Conservation (phyloP, 257 asterid species). For the Cinchona pubescens region DNA sequence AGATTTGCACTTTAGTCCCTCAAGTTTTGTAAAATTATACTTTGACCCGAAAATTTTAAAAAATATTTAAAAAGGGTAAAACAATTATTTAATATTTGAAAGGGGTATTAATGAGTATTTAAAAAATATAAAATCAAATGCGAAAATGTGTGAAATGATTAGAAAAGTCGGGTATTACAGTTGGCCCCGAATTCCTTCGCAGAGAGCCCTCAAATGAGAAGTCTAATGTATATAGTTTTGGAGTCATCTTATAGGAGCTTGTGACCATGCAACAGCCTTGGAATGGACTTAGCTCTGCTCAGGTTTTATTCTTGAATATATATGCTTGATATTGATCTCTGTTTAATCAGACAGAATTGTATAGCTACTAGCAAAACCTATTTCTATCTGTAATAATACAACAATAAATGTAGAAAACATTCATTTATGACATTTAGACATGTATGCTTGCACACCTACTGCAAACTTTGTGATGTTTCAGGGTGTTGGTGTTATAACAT, state of each 20-base stretch:
- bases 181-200: slow-evolving; percentile 93
- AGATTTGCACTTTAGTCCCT: too few species aligned
- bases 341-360: background rate
- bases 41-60: too few species aligned
- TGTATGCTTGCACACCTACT: background rate
- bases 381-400: background rate
- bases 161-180: too few species aligned
- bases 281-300: slow-evolving; percentile 93
- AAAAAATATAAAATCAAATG: too few species aligned
- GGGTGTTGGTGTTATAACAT: slow-evolving; percentile 99
- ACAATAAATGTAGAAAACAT: background rate
- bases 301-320: slow-evolving; percentile 45
- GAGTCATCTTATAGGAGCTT: slow-evolving; percentile 94
- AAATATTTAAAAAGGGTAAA: too few species aligned
- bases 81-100: too few species aligned
- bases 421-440: background rate
- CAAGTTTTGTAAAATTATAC: too few species aligned
- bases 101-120: too few species aligned
- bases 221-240: slow-evolving; percentile 88
- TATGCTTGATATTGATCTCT: background rate
- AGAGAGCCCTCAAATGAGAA: slow-evolving; percentile 98
- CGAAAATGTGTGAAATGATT: too few species aligned
- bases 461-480: slow-evolving; percentile 19
- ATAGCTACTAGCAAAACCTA: background rate
- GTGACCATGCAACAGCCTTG: slow-evolving; percentile 93